These are phyloP conservation scores for Alternaria sp. DNA, from an alignment of 2,329 filamentous ascomycete species.

Conservation along the genomic window DNA sequence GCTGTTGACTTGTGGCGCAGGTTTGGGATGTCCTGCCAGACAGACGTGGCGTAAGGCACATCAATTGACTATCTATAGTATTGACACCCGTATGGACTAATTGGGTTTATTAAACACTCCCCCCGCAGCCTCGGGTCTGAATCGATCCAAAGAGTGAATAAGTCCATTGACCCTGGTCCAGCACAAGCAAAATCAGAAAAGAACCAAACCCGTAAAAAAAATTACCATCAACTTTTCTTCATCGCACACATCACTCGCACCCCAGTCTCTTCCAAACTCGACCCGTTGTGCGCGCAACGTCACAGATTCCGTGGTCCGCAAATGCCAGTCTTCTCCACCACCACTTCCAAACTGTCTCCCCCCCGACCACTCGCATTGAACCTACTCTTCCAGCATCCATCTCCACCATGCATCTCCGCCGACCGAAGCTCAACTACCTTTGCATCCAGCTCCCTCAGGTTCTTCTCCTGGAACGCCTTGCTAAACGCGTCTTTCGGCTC, in stretches of 20 bases:
- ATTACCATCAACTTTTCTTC: neutral
- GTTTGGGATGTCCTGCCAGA: neutral
- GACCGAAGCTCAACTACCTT: constrained; percentile 24
- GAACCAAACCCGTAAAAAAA: neutral
- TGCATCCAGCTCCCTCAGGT: constrained; percentile 22
- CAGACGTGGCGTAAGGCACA: neutral
- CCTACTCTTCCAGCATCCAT: constrained; percentile 33
- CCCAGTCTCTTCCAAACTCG: neutral
- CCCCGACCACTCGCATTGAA: constrained; percentile 34
- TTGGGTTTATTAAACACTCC: neutral
- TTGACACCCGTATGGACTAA: neutral
- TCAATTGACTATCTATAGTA: neutral
- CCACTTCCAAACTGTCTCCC: constrained; percentile 34
- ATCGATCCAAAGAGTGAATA: neutral
- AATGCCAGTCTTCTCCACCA: constrained; percentile 31
- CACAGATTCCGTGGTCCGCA: constrained; percentile 44
- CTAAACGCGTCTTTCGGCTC: constrained; percentile 12
- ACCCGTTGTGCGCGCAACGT: neutral
- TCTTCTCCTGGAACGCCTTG: constrained; percentile 27
- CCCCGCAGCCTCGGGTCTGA: neutral
- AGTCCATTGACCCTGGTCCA: neutral
- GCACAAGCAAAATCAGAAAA: neutral
- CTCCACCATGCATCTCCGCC: constrained; percentile 7
- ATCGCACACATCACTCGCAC: neutral
- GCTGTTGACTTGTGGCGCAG: neutral